Evolutionary conservation across 257 asterid species (phyloP), one percentile per base, ranked within the genome.

Genomic region (Solanum gracilifrons): DNA sequence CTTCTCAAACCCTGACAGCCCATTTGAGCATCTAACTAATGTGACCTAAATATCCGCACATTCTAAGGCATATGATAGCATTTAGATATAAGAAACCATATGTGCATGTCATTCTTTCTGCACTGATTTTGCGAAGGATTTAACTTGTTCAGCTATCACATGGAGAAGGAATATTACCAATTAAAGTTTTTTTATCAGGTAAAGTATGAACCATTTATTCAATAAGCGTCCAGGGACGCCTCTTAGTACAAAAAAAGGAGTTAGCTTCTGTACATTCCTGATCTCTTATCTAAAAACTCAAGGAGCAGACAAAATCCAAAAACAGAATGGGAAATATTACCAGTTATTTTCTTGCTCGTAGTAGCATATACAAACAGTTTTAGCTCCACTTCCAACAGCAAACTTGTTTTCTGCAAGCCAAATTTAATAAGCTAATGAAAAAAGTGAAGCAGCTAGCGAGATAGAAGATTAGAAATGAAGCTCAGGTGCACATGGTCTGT

Each of bases 301-400:
- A 74, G 48, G 31, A 74, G 51, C 51, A 21, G 82, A 36, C 29
- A 74, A 36, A 35, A 74, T 74, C 51, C 82, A 74, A 21, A 10
- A 35, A 21, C 48, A 74, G 82, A 21, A 74, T 21, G 32, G 48
- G 51, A 74, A 23, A 48, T 31, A 86, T 89, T 92, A 96, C 99
- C 99, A 97, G 93, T 97, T 96, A 91, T 97, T 97, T 90, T 97
- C 99, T 93, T 96, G 99, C 92, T 97, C 99, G 69, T 97, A 97
- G 94, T 97, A 97, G 95, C 99, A 97, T 90, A 97, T 87, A 87
- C 99, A 97, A 87, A 97, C 99, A 92, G 99, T 96, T 93, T 95
- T 97, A 88, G 99, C 99, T 87, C 99, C 99, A 91, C 99, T 97
- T 93, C 99, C 99, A 90, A 97, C 99, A 86, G 99, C 99, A 91